phyloP scores from a whole-genome alignment of 345 rosid genomes.

The Pelargonium nanum region DNA sequence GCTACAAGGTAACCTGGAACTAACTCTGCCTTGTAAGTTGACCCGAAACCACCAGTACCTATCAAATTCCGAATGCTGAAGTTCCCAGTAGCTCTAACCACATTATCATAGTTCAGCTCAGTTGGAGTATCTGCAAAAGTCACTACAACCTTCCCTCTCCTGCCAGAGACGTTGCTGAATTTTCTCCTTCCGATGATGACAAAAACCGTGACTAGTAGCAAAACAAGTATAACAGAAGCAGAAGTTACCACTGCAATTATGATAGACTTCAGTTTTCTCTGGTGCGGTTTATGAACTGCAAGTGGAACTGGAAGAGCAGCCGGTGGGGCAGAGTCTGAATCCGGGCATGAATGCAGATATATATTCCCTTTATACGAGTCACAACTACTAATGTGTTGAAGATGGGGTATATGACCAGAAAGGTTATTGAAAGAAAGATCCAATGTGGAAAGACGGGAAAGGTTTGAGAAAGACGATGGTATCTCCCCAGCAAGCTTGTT shows the following conservation, averaged over 20 bases:
- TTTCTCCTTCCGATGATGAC: conserved; percentile 24
- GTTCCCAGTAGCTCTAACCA: conserved; percentile 44
- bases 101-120: conserved; percentile 43
- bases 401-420: conserved; percentile 38
- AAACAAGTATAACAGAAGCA: conserved; percentile 21
- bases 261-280: conserved; percentile 16
- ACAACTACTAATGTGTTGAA: conserved; percentile 28
- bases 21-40: conserved; percentile 61
- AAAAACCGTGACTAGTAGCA: conserved; percentile 15
- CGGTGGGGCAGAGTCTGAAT: conserved; percentile 11
- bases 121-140: conserved; percentile 49
- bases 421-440: conserved; percentile 50
- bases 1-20: conserved; percentile 48
- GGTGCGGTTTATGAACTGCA: conserved; percentile 14
- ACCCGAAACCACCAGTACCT: conserved; percentile 62
- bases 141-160: conserved; percentile 33
- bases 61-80: conserved; percentile 47
- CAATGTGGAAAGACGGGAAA: conserved; percentile 25
- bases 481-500: conserved; percentile 47
- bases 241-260: conserved; percentile 26
- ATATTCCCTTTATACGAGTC: conserved; percentile 28
- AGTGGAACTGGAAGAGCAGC: conserved; percentile 10
- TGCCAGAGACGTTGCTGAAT: conserved; percentile 14
- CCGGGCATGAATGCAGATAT: conserved; percentile 24
- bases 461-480: conserved; percentile 37